Evolutionary conservation across 176 grass and related monocot species (phyloP), one percentile per base, ranked within the genome.

Genomic region (Rhynchospora tenuis): DNA sequence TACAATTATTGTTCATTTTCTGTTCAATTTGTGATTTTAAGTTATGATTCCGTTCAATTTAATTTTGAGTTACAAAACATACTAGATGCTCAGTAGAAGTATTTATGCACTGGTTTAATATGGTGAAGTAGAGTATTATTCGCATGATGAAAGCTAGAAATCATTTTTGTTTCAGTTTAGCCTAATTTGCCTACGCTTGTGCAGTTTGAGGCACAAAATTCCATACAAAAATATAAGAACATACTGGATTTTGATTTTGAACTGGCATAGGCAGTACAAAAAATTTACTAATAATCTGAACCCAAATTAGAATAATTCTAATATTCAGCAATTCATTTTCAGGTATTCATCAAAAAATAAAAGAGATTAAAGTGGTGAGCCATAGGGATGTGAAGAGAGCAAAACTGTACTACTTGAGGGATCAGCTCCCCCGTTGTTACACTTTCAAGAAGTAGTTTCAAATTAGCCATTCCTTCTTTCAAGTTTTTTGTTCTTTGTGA

Each of bases 321-420:
- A 11, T 20, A 46, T 71, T 77, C 50, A 2, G 14, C 73, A 9
- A 56, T 50, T 77, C 50, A 61, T 48, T 75, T n/a, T 71, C 88
- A 99, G 97, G 83, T 99, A 96, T 77, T 99, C 97, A 16, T 93
- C 97, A 9, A 93, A n/a, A 85, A 73, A 99, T 99, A 20, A 99
- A 99, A 87, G 97, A 99, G 73, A 99, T 99, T 76, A 99, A 89
- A 85, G 93, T 99, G 51, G 90, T 99, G 29, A 95, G 69, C 54
- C 97, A 92, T 86, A 95, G 89, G 80, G 94, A 99, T 81, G 97
- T 99, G 71, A 93, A 91, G 68, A 94, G 95, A 89, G 95, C 95
- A 82, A 98, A 93, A 65, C 76, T 99, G 70, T 99, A 93, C 83
- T 99, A 99, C 81, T 83, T 95, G 86, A 93, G 92, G 81, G 81